These are phyloP conservation scores for Termitomyces sp. DNA, from an alignment of 768 basidiomycete genomes.

Conservation along the genomic window DNA sequence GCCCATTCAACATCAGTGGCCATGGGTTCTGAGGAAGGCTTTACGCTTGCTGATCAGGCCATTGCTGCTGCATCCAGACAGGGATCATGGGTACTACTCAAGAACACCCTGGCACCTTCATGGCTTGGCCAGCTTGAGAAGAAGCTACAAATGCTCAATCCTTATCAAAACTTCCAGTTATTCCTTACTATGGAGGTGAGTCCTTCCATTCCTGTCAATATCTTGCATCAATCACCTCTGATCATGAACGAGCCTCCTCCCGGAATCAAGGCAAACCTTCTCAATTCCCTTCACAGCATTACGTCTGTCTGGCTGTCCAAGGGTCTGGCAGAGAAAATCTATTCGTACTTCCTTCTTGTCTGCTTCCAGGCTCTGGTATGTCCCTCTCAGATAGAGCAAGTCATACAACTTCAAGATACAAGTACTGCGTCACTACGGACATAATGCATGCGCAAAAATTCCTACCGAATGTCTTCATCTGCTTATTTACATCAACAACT, in stretches of 20 bases:
- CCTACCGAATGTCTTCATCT: background rate
- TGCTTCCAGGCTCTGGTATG: slow-evolving; percentile 99
- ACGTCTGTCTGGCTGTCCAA: slow-evolving; percentile 67
- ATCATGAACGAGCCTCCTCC: slow-evolving; percentile 99
- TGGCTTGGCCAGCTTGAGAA: slow-evolving; percentile 98
- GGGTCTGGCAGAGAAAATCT: slow-evolving; percentile 90
- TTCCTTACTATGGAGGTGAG: slow-evolving; percentile 99
- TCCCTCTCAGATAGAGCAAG: slow-evolving; percentile 96
- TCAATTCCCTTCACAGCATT: slow-evolving; percentile 84
- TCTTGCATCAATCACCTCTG: slow-evolving; percentile 91
- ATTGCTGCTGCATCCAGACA: slow-evolving; percentile 90
- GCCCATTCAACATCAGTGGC: slow-evolving; percentile 86
- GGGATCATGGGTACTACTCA: slow-evolving; percentile 94
- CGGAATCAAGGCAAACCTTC: slow-evolving; percentile 92
- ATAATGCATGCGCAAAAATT: slow-evolving; percentile 60
- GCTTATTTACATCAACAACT: background rate
- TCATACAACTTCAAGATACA: slow-evolving; percentile 99
- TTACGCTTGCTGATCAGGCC: slow-evolving; percentile 91
- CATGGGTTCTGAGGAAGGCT: slow-evolving; percentile 99
- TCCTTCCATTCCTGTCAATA: slow-evolving; percentile 92
- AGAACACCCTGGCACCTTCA: slow-evolving; percentile 93
- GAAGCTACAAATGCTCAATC: slow-evolving; percentile 88
- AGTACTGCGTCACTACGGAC: no score
- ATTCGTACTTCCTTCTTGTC: slow-evolving; percentile 92
- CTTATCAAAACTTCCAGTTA: slow-evolving; percentile 89